These are phyloP conservation scores for Blastomyces parvus DNA, from an alignment of 2,329 filamentous ascomycete genomes.

Conservation along the genomic window DNA sequence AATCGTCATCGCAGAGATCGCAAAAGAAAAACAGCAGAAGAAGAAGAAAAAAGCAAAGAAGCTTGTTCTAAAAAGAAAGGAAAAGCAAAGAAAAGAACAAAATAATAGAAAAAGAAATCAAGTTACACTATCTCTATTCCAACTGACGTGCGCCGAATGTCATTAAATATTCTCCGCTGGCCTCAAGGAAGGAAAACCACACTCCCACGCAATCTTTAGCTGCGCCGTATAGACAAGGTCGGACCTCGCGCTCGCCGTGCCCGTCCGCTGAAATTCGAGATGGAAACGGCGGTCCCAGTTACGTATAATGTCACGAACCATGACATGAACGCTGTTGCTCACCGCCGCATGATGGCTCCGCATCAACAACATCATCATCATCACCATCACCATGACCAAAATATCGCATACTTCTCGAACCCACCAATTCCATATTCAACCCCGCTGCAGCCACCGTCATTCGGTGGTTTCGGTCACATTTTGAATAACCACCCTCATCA, in stretches of 20 bases:
- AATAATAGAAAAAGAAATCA: conserved; percentile 7
- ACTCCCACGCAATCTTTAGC: not conserved
- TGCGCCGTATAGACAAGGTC: not conserved
- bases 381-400: conserved; percentile 21
- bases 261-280: conserved; percentile 16
- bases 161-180: conserved; percentile 1
- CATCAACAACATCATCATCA: conserved; percentile 20
- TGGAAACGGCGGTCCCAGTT: conserved; percentile 35
- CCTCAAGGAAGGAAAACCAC: not conserved
- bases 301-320: conserved; percentile 33
- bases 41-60: conserved; percentile 7
- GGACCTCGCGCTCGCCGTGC: not conserved
- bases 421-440: conserved; percentile 30
- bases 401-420: conserved; percentile 31
- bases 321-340: conserved; percentile 27
- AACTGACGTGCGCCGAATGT: conserved; percentile 2
- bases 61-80: not conserved
- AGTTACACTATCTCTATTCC: conserved; percentile 10
- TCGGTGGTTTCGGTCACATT: conserved; percentile 27
- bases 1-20: not conserved
- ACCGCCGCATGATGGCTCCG: conserved; percentile 32
- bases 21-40: conserved; percentile 6
- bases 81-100: conserved; percentile 7
- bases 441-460: conserved; percentile 27
- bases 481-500: conserved; percentile 24